Evolutionary conservation across 345 rosid genomes (phyloP).

Genomic region (Corchorus capsularis): DNA sequence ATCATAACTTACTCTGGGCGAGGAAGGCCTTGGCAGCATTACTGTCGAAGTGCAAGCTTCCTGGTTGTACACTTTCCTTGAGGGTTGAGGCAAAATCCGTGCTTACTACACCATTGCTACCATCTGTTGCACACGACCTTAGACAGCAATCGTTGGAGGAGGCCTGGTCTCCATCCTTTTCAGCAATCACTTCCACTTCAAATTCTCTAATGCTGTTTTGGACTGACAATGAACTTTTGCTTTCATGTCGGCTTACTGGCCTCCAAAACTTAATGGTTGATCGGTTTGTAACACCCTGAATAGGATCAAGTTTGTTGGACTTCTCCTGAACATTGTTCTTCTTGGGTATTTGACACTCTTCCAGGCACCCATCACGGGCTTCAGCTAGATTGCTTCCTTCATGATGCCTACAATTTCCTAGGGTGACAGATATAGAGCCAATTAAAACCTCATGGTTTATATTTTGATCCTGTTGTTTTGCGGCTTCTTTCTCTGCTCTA

Average conservation of each 20-base stretch:
- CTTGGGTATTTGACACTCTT: slow-evolving; percentile 47
- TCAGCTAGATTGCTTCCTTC: slow-evolving; percentile 39
- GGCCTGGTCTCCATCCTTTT: slow-evolving; percentile 11
- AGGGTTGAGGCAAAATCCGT: slow-evolving; percentile 18
- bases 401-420: slow-evolving; percentile 41
- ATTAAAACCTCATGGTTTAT: slow-evolving; percentile 64
- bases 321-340: slow-evolving; percentile 42
- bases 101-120: neutral
- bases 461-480: slow-evolving; percentile 43
- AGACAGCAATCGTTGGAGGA: slow-evolving; percentile 18
- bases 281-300: slow-evolving; percentile 20
- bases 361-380: slow-evolving; percentile 34
- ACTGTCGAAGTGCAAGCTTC: slow-evolving; percentile 47
- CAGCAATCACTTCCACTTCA: slow-evolving; percentile 19
- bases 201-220: slow-evolving; percentile 25
- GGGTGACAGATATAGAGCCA: slow-evolving; percentile 77
- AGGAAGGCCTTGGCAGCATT: slow-evolving; percentile 75
- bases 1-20: slow-evolving; percentile 58
- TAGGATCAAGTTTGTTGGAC: slow-evolving; percentile 27
- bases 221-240: slow-evolving; percentile 23
- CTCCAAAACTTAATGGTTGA: slow-evolving; percentile 37
- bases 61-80: slow-evolving; percentile 26
- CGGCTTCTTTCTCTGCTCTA: slow-evolving; percentile 44
- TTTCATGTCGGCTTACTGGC: slow-evolving; percentile 40
- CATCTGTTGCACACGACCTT: slow-evolving; percentile 1